These are phyloP conservation scores for Filobasidium wieringae DNA, from an alignment of 768 basidiomycete genomes.

Conservation along the genomic window DNA sequence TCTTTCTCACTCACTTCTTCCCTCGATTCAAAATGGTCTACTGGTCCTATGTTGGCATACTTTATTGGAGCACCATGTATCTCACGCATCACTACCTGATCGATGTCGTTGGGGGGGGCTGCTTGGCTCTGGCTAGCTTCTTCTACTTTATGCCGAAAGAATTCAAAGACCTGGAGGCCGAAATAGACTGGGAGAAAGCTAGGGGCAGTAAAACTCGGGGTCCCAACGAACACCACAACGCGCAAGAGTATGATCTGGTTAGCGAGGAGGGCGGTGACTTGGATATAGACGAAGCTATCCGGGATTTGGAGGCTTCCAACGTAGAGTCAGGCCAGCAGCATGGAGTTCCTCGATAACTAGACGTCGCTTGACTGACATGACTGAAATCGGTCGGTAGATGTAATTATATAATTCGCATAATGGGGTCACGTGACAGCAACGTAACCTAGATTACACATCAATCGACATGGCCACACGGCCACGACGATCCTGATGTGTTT, in stretches of 20 bases:
- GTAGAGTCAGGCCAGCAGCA: too few relatives aligned
- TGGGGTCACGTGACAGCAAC: too few relatives aligned
- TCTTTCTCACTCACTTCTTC: constrained; percentile 93
- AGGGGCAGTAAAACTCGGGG: constrained; percentile 12
- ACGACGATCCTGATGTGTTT: too few relatives aligned
- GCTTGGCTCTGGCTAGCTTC: constrained; percentile 75
- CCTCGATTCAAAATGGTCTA: constrained; percentile 53
- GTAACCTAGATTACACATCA: too few relatives aligned
- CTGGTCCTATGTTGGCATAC: constrained; percentile 70
- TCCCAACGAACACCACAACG: constrained; percentile 4
- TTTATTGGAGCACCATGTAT: constrained; percentile 99
- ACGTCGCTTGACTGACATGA: too few relatives aligned
- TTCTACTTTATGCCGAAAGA: constrained; percentile 77
- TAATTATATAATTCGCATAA: too few relatives aligned
- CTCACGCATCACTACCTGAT: constrained; percentile 97
- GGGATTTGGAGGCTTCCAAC: not conserved
- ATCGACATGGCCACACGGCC: too few relatives aligned
- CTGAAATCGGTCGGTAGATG: too few relatives aligned
- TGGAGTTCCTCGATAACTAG: too few relatives aligned
- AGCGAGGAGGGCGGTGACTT: constrained; percentile 3
- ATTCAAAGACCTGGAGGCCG: constrained; percentile 48
- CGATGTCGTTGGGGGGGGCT: constrained; percentile 88
- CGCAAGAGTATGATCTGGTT: constrained; percentile 17
- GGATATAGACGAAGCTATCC: not conserved
- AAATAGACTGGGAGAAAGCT: constrained; percentile 11